Conservation (phyloP, 495 filamentous ascomycete species). For the Aspergillus olivimuriae region DNA sequence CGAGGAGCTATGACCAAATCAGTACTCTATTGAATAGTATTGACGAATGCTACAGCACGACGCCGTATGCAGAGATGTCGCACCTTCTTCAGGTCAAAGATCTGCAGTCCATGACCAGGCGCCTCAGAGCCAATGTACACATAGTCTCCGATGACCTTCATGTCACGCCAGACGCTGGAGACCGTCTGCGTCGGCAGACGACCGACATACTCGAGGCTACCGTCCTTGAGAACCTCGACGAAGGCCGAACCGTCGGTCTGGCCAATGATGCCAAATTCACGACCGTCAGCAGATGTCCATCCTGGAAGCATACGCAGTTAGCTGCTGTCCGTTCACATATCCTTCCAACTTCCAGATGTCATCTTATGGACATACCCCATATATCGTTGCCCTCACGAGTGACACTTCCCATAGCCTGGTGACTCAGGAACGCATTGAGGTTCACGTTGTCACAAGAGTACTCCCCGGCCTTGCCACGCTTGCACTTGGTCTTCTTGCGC, state of each 20-base stretch:
- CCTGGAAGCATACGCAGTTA: no score
- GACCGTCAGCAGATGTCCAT: slow-evolving; percentile 13
- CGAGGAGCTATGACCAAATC: not conserved
- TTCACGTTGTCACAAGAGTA: slow-evolving; percentile 15
- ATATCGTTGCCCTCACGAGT: slow-evolving; percentile 17
- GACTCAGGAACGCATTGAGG: slow-evolving; percentile 12
- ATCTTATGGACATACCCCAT: slow-evolving; percentile 16
- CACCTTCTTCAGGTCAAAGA: slow-evolving; percentile 18
- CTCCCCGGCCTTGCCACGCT: slow-evolving; percentile 11
- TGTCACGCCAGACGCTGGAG: slow-evolving; percentile 11
- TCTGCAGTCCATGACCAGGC: slow-evolving; percentile 12
- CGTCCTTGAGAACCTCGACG: slow-evolving; percentile 10
- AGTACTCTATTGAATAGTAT: no score
- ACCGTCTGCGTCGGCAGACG: slow-evolving; percentile 13
- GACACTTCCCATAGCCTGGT: slow-evolving; percentile 13
- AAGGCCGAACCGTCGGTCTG: slow-evolving; percentile 15
- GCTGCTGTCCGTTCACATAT: no score
- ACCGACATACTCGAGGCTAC: slow-evolving; percentile 14
- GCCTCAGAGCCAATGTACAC: slow-evolving; percentile 16
- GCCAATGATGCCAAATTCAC: slow-evolving; percentile 16
- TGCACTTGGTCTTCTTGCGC: slow-evolving; percentile 3
- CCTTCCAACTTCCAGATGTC: no score
- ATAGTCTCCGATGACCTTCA: slow-evolving; percentile 15
- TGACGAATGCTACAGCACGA: no score
- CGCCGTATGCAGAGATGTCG: not conserved